Evolutionary conservation across 306 rosid species (phyloP).

Genomic region (Adenanthera pavonina): DNA sequence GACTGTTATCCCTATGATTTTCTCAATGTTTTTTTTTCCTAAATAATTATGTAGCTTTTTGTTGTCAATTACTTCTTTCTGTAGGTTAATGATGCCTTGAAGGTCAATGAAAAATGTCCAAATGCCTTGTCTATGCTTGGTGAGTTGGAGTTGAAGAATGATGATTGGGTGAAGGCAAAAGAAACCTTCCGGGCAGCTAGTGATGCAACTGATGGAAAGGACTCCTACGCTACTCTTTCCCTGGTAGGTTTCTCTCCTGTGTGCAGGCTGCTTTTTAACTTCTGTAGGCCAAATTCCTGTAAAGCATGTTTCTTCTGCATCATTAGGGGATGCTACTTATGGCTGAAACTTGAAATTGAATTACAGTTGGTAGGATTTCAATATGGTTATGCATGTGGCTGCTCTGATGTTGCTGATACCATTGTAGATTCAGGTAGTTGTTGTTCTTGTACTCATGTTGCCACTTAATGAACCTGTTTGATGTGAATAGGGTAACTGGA

Average conservation of each 20-base stretch:
- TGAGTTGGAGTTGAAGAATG: constrained; percentile 94
- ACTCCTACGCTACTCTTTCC: constrained; percentile 90
- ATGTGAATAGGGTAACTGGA: constrained; percentile 92
- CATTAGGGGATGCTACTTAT: not conserved
- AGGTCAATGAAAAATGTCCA: constrained; percentile 88
- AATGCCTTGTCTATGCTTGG: constrained; percentile 97
- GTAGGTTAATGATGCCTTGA: constrained; percentile 93
- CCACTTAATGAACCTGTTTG: constrained; percentile 40
- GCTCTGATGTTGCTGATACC: constrained; percentile 31
- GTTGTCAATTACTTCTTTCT: constrained; percentile 34
- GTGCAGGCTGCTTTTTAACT: constrained; percentile 37
- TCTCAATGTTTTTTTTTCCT: constrained; percentile 14
- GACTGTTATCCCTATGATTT: constrained; percentile 37
- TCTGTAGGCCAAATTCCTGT: constrained; percentile 28
- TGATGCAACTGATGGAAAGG: constrained; percentile 96
- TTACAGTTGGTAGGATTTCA: constrained; percentile 5
- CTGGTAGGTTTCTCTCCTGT: constrained; percentile 58
- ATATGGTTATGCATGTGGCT: constrained; percentile 22
- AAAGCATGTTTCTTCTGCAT: constrained; percentile 25
- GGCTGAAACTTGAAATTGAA: not conserved
- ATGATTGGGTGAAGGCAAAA: constrained; percentile 99
- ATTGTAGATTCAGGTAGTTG: not conserved
- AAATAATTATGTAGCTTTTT: constrained; percentile 26
- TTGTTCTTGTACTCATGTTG: constrained; percentile 10
- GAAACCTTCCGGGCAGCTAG: constrained; percentile 96